Evolutionary conservation across 1,284 basidiomycete genomes (phyloP).

Genomic region (Austroboletus niveus): DNA sequence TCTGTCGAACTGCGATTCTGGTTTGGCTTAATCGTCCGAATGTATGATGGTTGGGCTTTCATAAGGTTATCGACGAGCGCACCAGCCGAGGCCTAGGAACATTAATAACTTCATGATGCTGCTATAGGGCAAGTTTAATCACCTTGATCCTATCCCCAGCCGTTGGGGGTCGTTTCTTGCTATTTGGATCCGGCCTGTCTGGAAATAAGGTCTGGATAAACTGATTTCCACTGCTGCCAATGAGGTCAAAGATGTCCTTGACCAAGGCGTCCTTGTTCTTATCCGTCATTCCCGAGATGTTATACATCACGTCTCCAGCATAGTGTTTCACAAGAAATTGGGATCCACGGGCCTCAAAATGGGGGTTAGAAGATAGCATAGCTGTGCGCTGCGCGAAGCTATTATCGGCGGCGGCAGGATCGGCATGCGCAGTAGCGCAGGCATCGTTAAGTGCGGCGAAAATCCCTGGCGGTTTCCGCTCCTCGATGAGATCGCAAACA

Average conservation of each 20-base stretch:
- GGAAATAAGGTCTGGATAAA: constrained; percentile 93
- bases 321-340: constrained; percentile 95
- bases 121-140: constrained; percentile 8
- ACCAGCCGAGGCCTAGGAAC: constrained; percentile 76
- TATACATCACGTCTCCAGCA: constrained; percentile 99
- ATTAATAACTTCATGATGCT: neutral
- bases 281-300: constrained; percentile 97
- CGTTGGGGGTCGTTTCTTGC: constrained; percentile 97
- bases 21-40: constrained; percentile 99
- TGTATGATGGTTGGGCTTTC: constrained; percentile 97
- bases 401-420: constrained; percentile 94
- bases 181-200: constrained; percentile 92
- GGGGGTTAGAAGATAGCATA: constrained; percentile 77
- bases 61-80: constrained; percentile 95
- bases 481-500: constrained; percentile 98
- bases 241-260: constrained; percentile 92
- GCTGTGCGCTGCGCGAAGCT: constrained; percentile 94
- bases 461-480: constrained; percentile 93
- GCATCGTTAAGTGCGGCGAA: constrained; percentile 99
- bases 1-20: constrained; percentile 92
- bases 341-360: constrained; percentile 89
- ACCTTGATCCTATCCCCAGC: constrained; percentile 98
- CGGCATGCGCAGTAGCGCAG: constrained; percentile 97
- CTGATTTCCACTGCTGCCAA: constrained; percentile 75
- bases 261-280: constrained; percentile 99